These are phyloP conservation scores for Dioscorea cayenensis DNA, from an alignment of 116 monocot genomes.

Conservation along the genomic window DNA sequence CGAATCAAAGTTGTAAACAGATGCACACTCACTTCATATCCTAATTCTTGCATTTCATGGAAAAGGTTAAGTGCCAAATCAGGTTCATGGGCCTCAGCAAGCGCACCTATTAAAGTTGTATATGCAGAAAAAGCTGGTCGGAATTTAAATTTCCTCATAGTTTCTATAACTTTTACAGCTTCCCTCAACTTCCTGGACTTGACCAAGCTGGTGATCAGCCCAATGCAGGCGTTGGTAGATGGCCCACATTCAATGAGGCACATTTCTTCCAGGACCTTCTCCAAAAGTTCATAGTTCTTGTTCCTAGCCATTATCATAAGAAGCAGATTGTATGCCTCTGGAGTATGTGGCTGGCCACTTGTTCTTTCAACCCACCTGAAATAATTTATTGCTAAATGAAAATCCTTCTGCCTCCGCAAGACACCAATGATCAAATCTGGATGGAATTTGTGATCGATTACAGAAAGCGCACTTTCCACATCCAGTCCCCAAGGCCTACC, in stretches of 20 bases:
- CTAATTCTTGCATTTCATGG: constrained; percentile 45
- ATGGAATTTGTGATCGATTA: not conserved
- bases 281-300: constrained; percentile 18
- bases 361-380: constrained; percentile 38
- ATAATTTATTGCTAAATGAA: constrained; percentile 24
- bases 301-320: constrained; percentile 23
- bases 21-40: constrained; percentile 39
- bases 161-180: constrained; percentile 23
- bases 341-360: constrained; percentile 16
- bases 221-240: constrained; percentile 28
- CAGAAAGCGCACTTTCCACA: constrained; percentile 19
- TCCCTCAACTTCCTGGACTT: constrained; percentile 30
- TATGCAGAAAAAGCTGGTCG: constrained; percentile 51
- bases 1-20: constrained; percentile 47
- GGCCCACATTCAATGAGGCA: constrained; percentile 35
- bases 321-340: constrained; percentile 32
- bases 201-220: constrained; percentile 19
- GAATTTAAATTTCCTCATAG: constrained; percentile 34
- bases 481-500: constrained; percentile 18
- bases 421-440: constrained; percentile 26
- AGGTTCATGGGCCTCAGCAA: constrained; percentile 33
- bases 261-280: constrained; percentile 35
- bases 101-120: constrained; percentile 31
- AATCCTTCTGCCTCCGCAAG: constrained; percentile 25
- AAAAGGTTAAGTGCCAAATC: constrained; percentile 38